Conservation (phyloP, 495 filamentous ascomycete genomes). For the Rostrohypoxylon terebratum region DNA sequence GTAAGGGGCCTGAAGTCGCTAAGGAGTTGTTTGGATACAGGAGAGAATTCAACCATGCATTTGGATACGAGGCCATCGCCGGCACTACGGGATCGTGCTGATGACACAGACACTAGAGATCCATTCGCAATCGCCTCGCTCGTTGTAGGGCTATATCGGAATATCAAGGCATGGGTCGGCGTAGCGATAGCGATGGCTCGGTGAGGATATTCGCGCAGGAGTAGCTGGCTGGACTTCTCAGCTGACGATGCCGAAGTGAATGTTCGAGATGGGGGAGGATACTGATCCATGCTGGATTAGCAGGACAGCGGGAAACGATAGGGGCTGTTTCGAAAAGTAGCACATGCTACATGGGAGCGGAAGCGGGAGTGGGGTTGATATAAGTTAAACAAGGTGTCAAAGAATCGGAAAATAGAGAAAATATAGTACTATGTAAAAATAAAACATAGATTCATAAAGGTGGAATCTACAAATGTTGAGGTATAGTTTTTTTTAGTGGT, state of each 20-base stretch:
- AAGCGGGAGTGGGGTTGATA: not conserved
- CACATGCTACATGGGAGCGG: slow-evolving; percentile 44
- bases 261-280: slow-evolving; percentile 42
- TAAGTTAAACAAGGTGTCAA: not conserved
- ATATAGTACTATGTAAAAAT: not conserved
- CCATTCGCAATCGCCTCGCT: slow-evolving; percentile 64
- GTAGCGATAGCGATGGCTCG: slow-evolving; percentile 88
- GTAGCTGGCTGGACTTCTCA: slow-evolving; percentile 65
- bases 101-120: slow-evolving; percentile 61
- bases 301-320: slow-evolving; percentile 44
- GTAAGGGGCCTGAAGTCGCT: slow-evolving; percentile 78
- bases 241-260: slow-evolving; percentile 49
- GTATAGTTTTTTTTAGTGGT: slow-evolving; percentile 18
- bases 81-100: slow-evolving; percentile 52
- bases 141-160: slow-evolving; percentile 75
- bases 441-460: slow-evolving; percentile 11
- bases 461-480: slow-evolving; percentile 30
- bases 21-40: slow-evolving; percentile 72
- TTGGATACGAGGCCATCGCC: slow-evolving; percentile 61
- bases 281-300: slow-evolving; percentile 52
- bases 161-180: slow-evolving; percentile 80
- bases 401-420: not conserved
- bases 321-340: slow-evolving; percentile 30
- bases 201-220: slow-evolving; percentile 81
- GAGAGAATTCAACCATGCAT: slow-evolving; percentile 89